Conservation (phyloP, 345 rosid genomes). For the Lenwebbia sp. region DNA sequence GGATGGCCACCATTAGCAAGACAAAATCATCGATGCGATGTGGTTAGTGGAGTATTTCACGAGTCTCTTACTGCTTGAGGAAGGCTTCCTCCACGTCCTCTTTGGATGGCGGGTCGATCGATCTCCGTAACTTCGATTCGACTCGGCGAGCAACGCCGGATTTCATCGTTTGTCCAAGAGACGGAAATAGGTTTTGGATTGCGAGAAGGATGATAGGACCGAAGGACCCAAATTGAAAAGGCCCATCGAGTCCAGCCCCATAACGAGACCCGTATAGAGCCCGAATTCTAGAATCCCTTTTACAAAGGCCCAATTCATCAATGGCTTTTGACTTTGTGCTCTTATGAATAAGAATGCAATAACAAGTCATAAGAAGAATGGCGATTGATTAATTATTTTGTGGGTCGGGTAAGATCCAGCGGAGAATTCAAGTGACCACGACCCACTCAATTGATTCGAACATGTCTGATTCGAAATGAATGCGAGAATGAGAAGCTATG, state of each 20-base stretch:
- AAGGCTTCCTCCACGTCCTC: background rate
- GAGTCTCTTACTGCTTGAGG: background rate
- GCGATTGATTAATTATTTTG: background rate
- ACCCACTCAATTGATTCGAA: background rate
- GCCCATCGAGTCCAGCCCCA: background rate
- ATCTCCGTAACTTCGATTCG: background rate
- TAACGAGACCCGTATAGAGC: background rate
- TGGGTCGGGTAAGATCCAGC: background rate
- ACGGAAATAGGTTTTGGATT: background rate
- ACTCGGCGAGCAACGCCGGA: background rate
- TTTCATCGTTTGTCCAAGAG: background rate
- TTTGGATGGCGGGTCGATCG: background rate
- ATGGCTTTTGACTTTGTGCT: background rate
- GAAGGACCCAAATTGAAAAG: background rate
- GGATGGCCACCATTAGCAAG: background rate
- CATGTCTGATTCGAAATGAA: background rate
- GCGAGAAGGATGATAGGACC: background rate
- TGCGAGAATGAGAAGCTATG: background rate
- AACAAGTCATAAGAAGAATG: background rate
- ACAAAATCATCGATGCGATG: background rate
- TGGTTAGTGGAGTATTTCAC: background rate
- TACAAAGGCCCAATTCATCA: background rate
- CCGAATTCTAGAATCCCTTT: background rate
- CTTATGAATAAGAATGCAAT: too few relatives aligned
- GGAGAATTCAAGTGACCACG: background rate